These are phyloP conservation scores for Amanita pseudoporphyria DNA, from an alignment of 768 basidiomycete species.

Conservation along the genomic window DNA sequence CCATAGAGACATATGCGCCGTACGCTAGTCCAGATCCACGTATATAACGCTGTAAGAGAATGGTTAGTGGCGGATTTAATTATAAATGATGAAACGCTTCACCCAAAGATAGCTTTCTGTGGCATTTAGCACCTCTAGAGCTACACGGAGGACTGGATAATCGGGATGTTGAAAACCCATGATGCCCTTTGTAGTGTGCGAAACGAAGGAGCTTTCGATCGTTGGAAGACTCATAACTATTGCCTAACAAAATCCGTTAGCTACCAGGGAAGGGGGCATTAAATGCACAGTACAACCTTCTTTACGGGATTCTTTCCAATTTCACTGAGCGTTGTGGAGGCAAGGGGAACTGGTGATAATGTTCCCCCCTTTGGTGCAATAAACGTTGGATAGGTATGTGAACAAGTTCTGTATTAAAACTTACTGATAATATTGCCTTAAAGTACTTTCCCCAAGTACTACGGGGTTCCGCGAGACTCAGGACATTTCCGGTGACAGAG, in stretches of 20 bases:
- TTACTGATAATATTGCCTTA: conserved; percentile 44
- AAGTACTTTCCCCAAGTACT: conserved; percentile 72
- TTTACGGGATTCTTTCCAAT: conserved; percentile 65
- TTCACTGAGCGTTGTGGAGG: conserved; percentile 59
- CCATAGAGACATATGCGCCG: conserved; percentile 68
- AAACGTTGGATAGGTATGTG: not conserved
- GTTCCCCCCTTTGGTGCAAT: conserved; percentile 31
- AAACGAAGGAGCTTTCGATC: conserved; percentile 87
- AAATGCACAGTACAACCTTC: conserved; percentile 36
- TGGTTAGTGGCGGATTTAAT: conserved; percentile 7
- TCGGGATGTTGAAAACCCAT: conserved; percentile 76
- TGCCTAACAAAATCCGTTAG: conserved; percentile 37
- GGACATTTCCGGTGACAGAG: conserved; percentile 82
- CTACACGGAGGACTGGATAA: conserved; percentile 77
- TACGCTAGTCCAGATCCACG: conserved; percentile 94
- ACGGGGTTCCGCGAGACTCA: conserved; percentile 60
- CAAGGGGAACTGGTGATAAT: conserved; percentile 58
- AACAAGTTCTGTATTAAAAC: conserved; percentile 10
- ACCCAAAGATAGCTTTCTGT: conserved; percentile 96
- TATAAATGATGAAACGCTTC: conserved; percentile 9
- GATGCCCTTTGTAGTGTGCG: conserved; percentile 70
- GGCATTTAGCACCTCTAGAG: conserved; percentile 81
- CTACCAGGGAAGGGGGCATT: conserved; percentile 1
- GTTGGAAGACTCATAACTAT: conserved; percentile 84
- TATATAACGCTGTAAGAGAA: conserved; percentile 58